Base-by-base conservation (phyloP, 768 basidiomycete species). In the Rhizopogon vinicolor region DNA sequence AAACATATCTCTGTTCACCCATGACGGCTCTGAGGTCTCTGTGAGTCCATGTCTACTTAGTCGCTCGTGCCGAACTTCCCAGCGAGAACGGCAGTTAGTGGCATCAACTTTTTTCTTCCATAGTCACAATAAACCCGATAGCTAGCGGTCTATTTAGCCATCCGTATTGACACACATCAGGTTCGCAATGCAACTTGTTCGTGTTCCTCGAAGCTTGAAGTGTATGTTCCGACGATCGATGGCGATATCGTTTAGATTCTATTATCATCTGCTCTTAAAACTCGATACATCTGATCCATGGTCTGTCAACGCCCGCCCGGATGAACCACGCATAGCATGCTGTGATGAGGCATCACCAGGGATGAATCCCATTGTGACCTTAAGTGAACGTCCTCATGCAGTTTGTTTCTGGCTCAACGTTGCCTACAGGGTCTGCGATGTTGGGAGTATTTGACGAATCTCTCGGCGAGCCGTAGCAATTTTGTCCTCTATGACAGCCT, bases 401-500 rank as follows among this genome's bases (percentile, higher is more conserved):
- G 12, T 37, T 35, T 37, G 35, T 37, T 37, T 37, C 12, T 3
- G 35, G 10, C 35, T 37, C 18, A 19, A 49, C 22, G 22, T 14
- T 8, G 13, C 14, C 22, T 49, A 49, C 22, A 25, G 19, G 19
- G 35, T 18, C 19, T 51, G 29, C 16, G 61, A 46, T 44, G 58
- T 57, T 41, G 83, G 83, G 50, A 91, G 72, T 56, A 87, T 74
- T 57, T 78, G 77, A 50, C 75, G 80, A 29, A 88, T 71, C 64
- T 91, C 88, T 59, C 88, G 76, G 41, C 76, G 79, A 53, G 74
- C 74, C 19, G 77, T 64, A 52, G 76, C 78, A 42, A 91, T 64
- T 58, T 75, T 84, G 62, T 81, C 79, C 67, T 89, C 83, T 54
- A 90, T 85, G 39, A 78, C 61, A 37, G 61, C 65, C 89, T 90